Base-by-base conservation (phyloP, 169 alveolate genomes). In the Plasmodium vivax region DNA sequence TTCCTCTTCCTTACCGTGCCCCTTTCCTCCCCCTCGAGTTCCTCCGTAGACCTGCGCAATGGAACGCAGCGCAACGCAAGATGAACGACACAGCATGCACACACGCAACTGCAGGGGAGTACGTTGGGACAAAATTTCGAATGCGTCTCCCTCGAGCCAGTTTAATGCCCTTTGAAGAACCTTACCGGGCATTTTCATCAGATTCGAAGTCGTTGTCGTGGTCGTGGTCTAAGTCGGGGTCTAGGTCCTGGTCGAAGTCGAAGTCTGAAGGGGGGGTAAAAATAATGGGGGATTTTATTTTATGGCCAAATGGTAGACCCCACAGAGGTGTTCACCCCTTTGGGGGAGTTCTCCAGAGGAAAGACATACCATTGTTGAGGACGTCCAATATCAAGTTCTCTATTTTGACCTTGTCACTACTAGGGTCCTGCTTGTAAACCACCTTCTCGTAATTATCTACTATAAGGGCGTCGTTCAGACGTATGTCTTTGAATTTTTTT, bases 331-430 rank as follows among this genome's bases (percentile, higher is more conserved):
- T 68, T 68, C 38, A 4, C 41, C n/a, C 41, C 38, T 43, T 43
- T 43, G 6, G 36, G 32, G 16, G 16, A 81, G 8, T 36, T 32
- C 38, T 7, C 41, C 36, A 23, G 62, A 68, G 16, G 75, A 38
- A 23, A 23, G 7, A 72, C 84, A n/a, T 85, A 85, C 93, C 81
- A 36, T 77, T 85, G 68, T 85, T 85, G 43, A 85, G 71, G 58
- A 74, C 80, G 30, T 85, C 93, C 81, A 85, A 43, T 73, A 85
- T 85, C 80, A 85, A 85, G 34, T 85, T 85, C 36, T 85, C 93
- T 27, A 47, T 85, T 56, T 75, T 85, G 23, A 58, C 45, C 81
- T 85, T 45, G 81, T 85, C 93, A 51, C 93, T 85, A 34, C 51
- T 51, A 85, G 71, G 72, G 74, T 84, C 92, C 36, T 85, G 27